These are phyloP conservation scores for Nidula microcarpa DNA, from an alignment of 768 basidiomycete species.

Conservation along the genomic window DNA sequence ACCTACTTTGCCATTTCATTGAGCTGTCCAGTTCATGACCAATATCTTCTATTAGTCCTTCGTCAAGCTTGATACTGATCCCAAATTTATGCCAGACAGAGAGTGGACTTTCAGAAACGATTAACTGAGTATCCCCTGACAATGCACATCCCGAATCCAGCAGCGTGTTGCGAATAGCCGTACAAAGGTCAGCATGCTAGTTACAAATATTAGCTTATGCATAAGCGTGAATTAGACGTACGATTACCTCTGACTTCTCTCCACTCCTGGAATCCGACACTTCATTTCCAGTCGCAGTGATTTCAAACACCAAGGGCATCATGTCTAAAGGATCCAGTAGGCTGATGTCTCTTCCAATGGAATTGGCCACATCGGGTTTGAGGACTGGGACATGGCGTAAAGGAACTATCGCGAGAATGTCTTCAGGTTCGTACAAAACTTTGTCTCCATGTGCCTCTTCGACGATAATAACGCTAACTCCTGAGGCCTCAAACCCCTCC, in stretches of 20 bases:
- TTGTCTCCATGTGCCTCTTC: conserved; percentile 20
- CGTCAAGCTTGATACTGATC: conserved; percentile 27
- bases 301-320: conserved; percentile 38
- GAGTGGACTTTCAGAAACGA: conserved; percentile 27
- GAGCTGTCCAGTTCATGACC: conserved; percentile 45
- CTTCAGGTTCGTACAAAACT: conserved; percentile 20
- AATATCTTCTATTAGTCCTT: conserved; percentile 32
- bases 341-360: conserved; percentile 34
- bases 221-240: too few species aligned
- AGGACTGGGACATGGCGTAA: conserved; percentile 45
- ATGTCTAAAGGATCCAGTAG: conserved; percentile 56
- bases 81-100: conserved; percentile 43
- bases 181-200: conserved; percentile 15
- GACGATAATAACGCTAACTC: conserved; percentile 38
- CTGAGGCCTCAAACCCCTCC: conserved; percentile 25
- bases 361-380: conserved; percentile 26
- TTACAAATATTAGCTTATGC: not conserved
- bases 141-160: conserved; percentile 22
- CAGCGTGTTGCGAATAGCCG: conserved; percentile 20
- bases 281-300: not conserved
- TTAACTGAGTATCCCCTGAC: conserved; percentile 15
- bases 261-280: too few species aligned
- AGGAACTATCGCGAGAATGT: conserved; percentile 46
- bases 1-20: conserved; percentile 50
- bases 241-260: too few species aligned